Conservation (phyloP, 495 filamentous ascomycete species). For the Bryoglossum gracile region DNA sequence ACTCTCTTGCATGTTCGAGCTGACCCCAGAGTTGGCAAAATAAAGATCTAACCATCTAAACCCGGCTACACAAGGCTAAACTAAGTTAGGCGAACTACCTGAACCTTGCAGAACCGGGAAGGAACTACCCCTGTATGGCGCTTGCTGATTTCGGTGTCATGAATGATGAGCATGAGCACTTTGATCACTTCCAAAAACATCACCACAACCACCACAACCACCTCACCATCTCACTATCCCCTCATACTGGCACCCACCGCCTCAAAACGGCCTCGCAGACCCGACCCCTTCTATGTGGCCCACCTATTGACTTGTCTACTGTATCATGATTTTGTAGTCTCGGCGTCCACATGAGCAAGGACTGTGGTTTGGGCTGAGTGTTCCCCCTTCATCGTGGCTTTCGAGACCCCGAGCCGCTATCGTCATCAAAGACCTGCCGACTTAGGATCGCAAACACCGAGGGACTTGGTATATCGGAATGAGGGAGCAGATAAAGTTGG, state of each 20-base stretch:
- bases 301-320: neutral
- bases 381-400: neutral
- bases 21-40: no score
- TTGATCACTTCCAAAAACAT: neutral
- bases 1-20: no score
- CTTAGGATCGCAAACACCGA: neutral
- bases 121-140: no score
- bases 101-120: no score
- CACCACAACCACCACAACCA: neutral
- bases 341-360: neutral
- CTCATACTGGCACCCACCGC: neutral
- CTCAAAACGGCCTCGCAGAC: neutral
- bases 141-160: no score
- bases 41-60: no score
- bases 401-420: neutral
- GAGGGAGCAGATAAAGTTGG: neutral
- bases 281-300: neutral
- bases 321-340: neutral
- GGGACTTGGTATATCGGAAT: conserved; percentile 1
- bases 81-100: no score
- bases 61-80: no score
- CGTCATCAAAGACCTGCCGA: neutral
- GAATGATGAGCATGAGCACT: no score
- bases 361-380: neutral
- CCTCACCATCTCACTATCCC: no score